Evolutionary conservation across 1,139 yeast genomes (phyloP).

Genomic region (Pichia sp.): DNA sequence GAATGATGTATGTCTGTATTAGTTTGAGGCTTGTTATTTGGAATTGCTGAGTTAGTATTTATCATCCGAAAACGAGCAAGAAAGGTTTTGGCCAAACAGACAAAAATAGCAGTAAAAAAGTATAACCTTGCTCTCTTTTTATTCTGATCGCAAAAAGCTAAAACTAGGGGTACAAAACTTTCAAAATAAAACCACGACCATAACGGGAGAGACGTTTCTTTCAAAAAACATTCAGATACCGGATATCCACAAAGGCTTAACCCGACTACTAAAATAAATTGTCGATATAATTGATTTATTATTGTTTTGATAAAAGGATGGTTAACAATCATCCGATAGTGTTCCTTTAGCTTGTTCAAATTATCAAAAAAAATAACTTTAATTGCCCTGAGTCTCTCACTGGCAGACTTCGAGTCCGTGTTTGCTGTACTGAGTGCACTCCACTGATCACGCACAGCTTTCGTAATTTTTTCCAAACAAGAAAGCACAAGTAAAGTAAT

Average conservation of each 20-base stretch:
- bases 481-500: conserved; percentile 15
- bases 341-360: neutral
- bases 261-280: neutral
- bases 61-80: neutral
- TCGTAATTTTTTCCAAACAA: neutral
- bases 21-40: no score
- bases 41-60: neutral
- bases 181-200: neutral
- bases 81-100: neutral
- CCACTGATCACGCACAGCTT: neutral
- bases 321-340: neutral
- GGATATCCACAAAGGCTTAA: neutral
- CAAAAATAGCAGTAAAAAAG: neutral
- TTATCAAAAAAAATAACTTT: neutral
- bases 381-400: neutral
- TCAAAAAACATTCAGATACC: neutral
- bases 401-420: neutral
- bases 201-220: neutral
- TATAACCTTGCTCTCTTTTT: neutral
- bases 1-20: neutral
- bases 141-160: neutral
- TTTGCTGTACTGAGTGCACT: neutral
- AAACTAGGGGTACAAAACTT: neutral
- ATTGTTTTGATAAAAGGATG: neutral
- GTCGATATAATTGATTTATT: neutral